phyloP scores from a whole-genome alignment of 2,329 filamentous ascomycete genomes.

The Exophiala lecanii-corni region DNA sequence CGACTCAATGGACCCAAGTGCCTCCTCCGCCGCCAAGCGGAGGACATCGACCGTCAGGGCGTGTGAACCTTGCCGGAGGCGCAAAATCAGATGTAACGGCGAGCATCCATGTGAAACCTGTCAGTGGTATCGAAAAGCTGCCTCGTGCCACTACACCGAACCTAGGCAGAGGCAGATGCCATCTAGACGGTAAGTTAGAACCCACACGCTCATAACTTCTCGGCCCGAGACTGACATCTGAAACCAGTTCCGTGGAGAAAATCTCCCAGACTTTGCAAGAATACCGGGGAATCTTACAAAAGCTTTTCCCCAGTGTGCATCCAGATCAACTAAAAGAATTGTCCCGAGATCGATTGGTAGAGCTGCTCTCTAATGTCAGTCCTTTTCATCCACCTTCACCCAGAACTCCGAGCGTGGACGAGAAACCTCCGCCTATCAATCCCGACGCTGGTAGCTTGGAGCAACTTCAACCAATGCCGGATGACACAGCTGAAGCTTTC shows the following conservation, averaged over 20 bases:
- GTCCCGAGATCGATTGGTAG: slow-evolving; percentile 57
- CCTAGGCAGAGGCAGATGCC: slow-evolving; percentile 71
- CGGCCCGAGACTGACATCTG: slow-evolving; percentile 20
- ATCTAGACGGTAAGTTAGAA: slow-evolving; percentile 63
- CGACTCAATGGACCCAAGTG: slow-evolving; percentile 27
- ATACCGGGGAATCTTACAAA: slow-evolving; percentile 58
- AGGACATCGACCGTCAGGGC: slow-evolving; percentile 46
- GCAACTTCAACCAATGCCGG: slow-evolving; percentile 67
- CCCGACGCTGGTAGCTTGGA: slow-evolving; percentile 53
- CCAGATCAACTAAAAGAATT: slow-evolving; percentile 49
- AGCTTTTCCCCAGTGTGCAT: slow-evolving; percentile 58
- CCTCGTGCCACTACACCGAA: slow-evolving; percentile 76
- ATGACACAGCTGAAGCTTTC: slow-evolving; percentile 51
- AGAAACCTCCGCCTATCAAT: slow-evolving; percentile 35
- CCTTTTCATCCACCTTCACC: slow-evolving; percentile 39
- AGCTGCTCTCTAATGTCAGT: slow-evolving; percentile 48
- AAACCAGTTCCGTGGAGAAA: slow-evolving; percentile 53
- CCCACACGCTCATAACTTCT: slow-evolving; percentile 1
- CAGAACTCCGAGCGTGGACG: slow-evolving; percentile 44
- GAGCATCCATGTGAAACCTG: slow-evolving; percentile 78
- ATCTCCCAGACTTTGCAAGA: slow-evolving; percentile 62
- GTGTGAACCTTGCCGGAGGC: slow-evolving; percentile 71
- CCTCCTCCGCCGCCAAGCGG: slow-evolving; percentile 31
- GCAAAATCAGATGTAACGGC: slow-evolving; percentile 81
- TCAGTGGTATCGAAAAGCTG: slow-evolving; percentile 73